Percentiles rank a stretch among this genome's conserved stretches.
phyloP scores from a whole-genome alignment of 2,329 filamentous ascomycete species.

The Pseudogymnoascus sp. region DNA sequence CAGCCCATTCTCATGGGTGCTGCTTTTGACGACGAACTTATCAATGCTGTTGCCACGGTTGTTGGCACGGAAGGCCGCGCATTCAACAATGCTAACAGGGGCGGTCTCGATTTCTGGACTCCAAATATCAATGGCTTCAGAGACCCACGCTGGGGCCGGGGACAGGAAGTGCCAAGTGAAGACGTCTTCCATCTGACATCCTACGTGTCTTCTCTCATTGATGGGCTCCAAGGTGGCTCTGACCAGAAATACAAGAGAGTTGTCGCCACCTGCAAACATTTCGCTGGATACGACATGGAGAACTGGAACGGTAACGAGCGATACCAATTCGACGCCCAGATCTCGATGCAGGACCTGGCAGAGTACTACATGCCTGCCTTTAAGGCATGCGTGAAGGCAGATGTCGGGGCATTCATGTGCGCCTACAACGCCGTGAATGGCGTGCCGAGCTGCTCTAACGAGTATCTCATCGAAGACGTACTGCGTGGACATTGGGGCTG shows the following conservation, averaged over 20 bases:
- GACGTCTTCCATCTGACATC: slow-evolving; percentile 42
- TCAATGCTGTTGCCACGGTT: slow-evolving; percentile 47
- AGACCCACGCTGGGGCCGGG: slow-evolving; percentile 56
- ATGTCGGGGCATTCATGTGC: slow-evolving; percentile 53
- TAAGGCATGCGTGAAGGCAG: slow-evolving; percentile 50
- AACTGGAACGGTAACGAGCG: slow-evolving; percentile 36
- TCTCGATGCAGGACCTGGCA: slow-evolving; percentile 53
- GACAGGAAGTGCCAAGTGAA: slow-evolving; percentile 53
- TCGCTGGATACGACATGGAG: slow-evolving; percentile 49
- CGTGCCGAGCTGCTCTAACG: slow-evolving; percentile 54
- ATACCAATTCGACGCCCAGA: slow-evolving; percentile 48
- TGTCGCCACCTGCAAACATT: slow-evolving; percentile 53
- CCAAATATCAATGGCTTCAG: slow-evolving; percentile 61
- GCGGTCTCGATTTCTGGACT: slow-evolving; percentile 53
- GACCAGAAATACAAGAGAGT: slow-evolving; percentile 36
- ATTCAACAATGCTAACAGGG: slow-evolving; percentile 52
- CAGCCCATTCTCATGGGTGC: slow-evolving; percentile 56
- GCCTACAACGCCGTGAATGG: slow-evolving; percentile 60
- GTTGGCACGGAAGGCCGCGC: slow-evolving; percentile 55
- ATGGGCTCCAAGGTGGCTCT: slow-evolving; percentile 44
- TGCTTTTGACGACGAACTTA: slow-evolving; percentile 55
- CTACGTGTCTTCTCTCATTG: slow-evolving; percentile 47
- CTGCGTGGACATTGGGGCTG: too few relatives aligned
- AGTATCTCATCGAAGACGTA: slow-evolving; percentile 47
- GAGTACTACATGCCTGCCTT: slow-evolving; percentile 64